Conservation (phyloP, 1,284 basidiomycete species). For the Rhodotorula sp. region DNA sequence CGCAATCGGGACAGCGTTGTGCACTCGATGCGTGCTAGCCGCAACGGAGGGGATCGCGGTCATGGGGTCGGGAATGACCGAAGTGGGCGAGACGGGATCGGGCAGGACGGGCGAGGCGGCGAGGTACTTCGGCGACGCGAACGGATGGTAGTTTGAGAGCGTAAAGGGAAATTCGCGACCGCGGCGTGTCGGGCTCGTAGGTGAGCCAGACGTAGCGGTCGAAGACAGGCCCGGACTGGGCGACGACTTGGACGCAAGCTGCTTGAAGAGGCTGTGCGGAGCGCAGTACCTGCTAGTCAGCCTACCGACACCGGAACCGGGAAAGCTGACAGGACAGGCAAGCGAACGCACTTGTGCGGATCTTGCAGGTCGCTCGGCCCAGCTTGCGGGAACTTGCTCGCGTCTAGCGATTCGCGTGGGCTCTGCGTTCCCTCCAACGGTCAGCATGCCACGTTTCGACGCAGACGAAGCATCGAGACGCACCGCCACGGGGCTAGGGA, state of each 20-base stretch:
- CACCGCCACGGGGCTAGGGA: conserved; percentile 8
- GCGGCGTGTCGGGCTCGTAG: not conserved
- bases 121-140: not conserved
- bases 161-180: conserved; percentile 16
- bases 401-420: not conserved
- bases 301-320: no score
- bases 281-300: no score
- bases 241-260: not conserved
- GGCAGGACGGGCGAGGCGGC: conserved; percentile 11
- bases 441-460: not conserved
- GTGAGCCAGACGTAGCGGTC: not conserved
- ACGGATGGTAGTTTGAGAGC: conserved; percentile 12
- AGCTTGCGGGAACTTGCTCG: no score
- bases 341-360: not conserved
- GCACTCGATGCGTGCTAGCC: not conserved
- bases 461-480: not conserved
- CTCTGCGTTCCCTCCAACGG: not conserved
- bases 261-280: not conserved
- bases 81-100: conserved; percentile 29
- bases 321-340: not conserved
- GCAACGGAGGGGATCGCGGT: conserved; percentile 1
- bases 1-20: not conserved
- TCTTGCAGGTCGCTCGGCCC: not conserved
- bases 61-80: conserved; percentile 26
- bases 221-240: not conserved